Evolutionary conservation across 1,284 basidiomycete species (phyloP).

Genomic region (Malassezia slooffiae): DNA sequence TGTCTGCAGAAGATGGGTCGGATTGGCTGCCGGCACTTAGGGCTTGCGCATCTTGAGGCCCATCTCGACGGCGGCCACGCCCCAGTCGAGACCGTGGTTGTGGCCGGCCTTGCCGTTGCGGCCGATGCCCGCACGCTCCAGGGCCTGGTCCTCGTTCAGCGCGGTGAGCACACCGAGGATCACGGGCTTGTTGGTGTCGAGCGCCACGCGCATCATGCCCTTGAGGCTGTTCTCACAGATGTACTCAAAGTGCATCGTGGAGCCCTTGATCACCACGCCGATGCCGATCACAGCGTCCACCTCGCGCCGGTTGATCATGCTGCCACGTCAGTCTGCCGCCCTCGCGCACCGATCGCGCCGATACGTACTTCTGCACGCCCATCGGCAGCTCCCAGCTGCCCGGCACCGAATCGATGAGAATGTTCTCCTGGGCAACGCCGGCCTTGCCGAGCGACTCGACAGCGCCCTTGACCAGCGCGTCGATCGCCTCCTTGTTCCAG

Average conservation of each 20-base stretch:
- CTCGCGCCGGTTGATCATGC: constrained; percentile 54
- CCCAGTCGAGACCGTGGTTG: constrained; percentile 96
- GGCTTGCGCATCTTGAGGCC: constrained; percentile 30
- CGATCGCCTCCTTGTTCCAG: constrained; percentile 80
- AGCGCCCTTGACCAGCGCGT: constrained; percentile 67
- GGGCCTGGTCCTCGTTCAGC: constrained; percentile 82
- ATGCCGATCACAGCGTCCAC: constrained; percentile 84
- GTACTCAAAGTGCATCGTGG: constrained; percentile 54
- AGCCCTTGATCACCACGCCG: constrained; percentile 86
- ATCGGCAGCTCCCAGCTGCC: constrained; percentile 51
- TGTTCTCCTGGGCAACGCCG: constrained; percentile 80
- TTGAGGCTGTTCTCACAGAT: constrained; percentile 86
- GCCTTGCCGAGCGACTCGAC: constrained; percentile 64
- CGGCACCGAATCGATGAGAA: constrained; percentile 79
- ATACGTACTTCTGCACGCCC: constrained; percentile 20
- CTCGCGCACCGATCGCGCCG: neutral
- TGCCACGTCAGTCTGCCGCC: constrained; percentile 39
- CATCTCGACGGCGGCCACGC: constrained; percentile 74
- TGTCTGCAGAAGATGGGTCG: constrained; percentile 1
- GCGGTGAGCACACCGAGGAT: constrained; percentile 93
- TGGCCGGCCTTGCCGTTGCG: constrained; percentile 61
- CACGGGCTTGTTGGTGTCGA: constrained; percentile 87
- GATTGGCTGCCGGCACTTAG: neutral
- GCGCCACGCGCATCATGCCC: constrained; percentile 81
- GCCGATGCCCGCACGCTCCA: constrained; percentile 72